Percentiles rank a stretch among this genome's conserved stretches.
Conservation (phyloP, 2,329 filamentous ascomycete species). For the Podosphaera aphanis region DNA sequence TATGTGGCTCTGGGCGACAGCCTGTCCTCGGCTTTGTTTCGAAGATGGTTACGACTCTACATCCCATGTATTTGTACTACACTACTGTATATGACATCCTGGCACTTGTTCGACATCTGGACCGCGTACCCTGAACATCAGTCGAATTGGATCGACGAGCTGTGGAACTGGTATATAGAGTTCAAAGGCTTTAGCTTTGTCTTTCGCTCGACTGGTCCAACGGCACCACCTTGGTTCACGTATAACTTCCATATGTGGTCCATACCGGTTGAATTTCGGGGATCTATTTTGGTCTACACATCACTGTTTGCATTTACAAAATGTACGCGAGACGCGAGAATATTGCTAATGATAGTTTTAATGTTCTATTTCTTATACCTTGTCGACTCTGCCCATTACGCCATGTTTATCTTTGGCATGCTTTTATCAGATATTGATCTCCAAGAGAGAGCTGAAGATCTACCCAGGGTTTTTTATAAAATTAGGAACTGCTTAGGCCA, state of each 20-base stretch:
- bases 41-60: constrained; percentile 23
- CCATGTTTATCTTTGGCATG: constrained; percentile 37
- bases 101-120: constrained; percentile 13
- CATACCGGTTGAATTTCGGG: constrained; percentile 38
- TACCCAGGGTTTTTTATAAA: constrained; percentile 25
- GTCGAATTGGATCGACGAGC: constrained; percentile 8
- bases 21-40: constrained; percentile 23
- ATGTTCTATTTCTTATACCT: constrained; percentile 45
- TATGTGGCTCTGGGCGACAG: constrained; percentile 17
- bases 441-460: constrained; percentile 24
- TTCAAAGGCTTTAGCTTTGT: constrained; percentile 48
- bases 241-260: constrained; percentile 34
- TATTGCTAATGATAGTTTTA: constrained; percentile 28
- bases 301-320: constrained; percentile 28
- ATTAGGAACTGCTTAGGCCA: constrained; percentile 17
- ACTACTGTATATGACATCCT: constrained; percentile 15
- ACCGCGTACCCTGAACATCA: constrained; percentile 7
- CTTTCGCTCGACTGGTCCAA: constrained; percentile 29
- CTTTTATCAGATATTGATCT: constrained; percentile 37
- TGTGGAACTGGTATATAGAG: constrained; percentile 20
- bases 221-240: constrained; percentile 25
- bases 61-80: constrained; percentile 22
- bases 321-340: constrained; percentile 28
- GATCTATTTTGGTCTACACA: constrained; percentile 40
- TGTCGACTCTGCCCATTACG: constrained; percentile 37